Base-by-base conservation (phyloP, 352 stramenopile genomes). In the Saprolegnia parasitica region DNA sequence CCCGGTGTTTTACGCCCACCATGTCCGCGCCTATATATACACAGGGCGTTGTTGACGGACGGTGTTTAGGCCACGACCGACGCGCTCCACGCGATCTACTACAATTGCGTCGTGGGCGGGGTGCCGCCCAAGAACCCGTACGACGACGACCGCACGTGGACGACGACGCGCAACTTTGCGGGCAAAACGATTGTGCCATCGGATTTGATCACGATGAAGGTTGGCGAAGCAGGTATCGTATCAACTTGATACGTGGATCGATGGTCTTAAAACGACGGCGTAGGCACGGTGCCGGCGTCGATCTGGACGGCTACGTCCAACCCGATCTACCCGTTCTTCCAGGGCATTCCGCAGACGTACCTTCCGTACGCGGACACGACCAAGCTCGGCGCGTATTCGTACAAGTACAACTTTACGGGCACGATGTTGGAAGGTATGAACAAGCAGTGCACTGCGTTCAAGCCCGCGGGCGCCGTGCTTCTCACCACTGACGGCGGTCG, bases 41-140 rank as follows among this genome's bases (percentile, higher is more conserved):
- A n/a, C n/a, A n/a, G n/a, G n/a, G n/a, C n/a, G n/a, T n/a, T n/a
- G n/a, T 15, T 49, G 18, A 15, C 13, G 29, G 1, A 40, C 47
- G 18, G 9, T 49, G 35, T 24, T 4, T 58, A 68, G 62, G 62
- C 62, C 21, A 77, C 81, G 23, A 77, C 94, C 63, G 88, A 96
- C 63, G 70, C 93, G 55, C 74, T 96, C 37, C 86, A 93, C 74
- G 87, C 84, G 9, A 91, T 95, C 63, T 95, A 84, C 77, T 84
- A 88, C 75, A 89, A 96, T 57, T 96, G 88, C 49, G 71, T 83
- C 5, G 74, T 95, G 18, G 85, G 3, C 9, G 13, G 13, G 24
- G 4, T 8, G 16, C 52, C 52, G 1, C 52, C 52, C 3, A 60
- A n/a, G 24, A 24, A 60, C 20, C 11, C 11, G n/a, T 20, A 15